These are phyloP conservation scores for Russula sp. DNA, from an alignment of 768 basidiomycete genomes.

Conservation along the genomic window DNA sequence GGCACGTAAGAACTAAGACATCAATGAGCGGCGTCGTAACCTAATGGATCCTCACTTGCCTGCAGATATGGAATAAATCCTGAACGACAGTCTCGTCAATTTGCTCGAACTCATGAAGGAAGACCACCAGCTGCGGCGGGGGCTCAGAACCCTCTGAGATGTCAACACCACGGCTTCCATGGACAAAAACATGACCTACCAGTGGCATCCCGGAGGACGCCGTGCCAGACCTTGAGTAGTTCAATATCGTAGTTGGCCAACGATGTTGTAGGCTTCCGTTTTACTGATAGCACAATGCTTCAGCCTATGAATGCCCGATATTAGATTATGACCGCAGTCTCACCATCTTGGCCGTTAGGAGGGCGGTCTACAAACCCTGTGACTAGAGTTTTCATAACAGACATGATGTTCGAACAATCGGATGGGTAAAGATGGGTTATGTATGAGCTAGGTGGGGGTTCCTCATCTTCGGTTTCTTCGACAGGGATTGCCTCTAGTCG, in stretches of 20 bases:
- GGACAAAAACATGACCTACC: background rate
- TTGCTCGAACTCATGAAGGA: slow-evolving; percentile 71
- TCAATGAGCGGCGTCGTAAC: background rate
- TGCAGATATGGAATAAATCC: slow-evolving; percentile 66
- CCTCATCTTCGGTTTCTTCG: slow-evolving; percentile 5
- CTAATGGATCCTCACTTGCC: slow-evolving; percentile 32
- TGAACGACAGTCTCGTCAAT: slow-evolving; percentile 55
- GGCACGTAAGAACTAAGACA: slow-evolving; percentile 43
- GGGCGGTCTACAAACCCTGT: slow-evolving; percentile 17
- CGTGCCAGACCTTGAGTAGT: slow-evolving; percentile 54
- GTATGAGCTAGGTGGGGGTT: slow-evolving; percentile 4
- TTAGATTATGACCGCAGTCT: background rate
- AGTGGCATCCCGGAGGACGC: slow-evolving; percentile 30
- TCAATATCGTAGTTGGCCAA: slow-evolving; percentile 57
- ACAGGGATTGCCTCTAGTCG: slow-evolving; percentile 4
- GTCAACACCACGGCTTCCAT: slow-evolving; percentile 9
- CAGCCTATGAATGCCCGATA: background rate
- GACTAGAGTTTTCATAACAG: slow-evolving; percentile 21
- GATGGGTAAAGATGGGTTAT: slow-evolving; percentile 17
- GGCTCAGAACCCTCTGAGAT: slow-evolving; percentile 19
- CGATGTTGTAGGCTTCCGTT: slow-evolving; percentile 42
- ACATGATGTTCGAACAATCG: slow-evolving; percentile 19
- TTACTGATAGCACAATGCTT: slow-evolving; percentile 29
- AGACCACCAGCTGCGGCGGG: slow-evolving; percentile 41
- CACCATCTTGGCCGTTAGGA: slow-evolving; percentile 19